phyloP scores from a whole-genome alignment of 495 filamentous ascomycete genomes.

The Usnea hakonensis region DNA sequence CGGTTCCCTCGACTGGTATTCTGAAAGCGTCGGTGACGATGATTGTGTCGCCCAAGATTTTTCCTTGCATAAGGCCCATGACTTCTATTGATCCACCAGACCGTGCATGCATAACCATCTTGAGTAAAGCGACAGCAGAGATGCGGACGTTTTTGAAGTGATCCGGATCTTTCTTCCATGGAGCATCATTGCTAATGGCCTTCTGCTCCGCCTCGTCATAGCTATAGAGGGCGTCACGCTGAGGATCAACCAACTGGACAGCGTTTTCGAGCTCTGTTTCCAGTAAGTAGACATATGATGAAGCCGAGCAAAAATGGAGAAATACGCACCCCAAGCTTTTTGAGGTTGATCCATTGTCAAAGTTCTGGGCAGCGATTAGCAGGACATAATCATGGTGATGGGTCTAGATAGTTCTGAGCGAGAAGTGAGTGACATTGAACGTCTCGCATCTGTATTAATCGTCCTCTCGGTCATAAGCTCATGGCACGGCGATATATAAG shows the following conservation, averaged over 20 bases:
- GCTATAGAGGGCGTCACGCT: constrained; percentile 82
- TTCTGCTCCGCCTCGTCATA: constrained; percentile 64
- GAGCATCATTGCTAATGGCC: constrained; percentile 46
- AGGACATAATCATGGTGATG: not conserved
- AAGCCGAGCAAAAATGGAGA: constrained; percentile 1
- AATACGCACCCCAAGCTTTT: constrained; percentile 51
- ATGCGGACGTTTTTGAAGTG: constrained; percentile 93
- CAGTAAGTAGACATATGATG: constrained; percentile 18
- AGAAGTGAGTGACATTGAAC: not conserved
- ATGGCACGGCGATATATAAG: no score
- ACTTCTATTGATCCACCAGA: constrained; percentile 86
- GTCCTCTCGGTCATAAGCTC: no score
- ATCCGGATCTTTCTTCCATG: constrained; percentile 75
- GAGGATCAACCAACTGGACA: constrained; percentile 72
- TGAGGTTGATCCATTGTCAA: constrained; percentile 44
- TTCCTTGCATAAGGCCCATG: constrained; percentile 98
- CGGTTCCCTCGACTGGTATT: constrained; percentile 93
- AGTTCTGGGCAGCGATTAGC: not conserved
- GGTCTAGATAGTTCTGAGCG: not conserved
- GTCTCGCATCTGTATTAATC: no score
- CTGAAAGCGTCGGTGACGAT: constrained; percentile 93
- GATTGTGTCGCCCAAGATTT: constrained; percentile 73
- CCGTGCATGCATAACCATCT: constrained; percentile 99
- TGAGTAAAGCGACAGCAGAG: constrained; percentile 85
- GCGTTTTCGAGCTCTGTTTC: constrained; percentile 79